phyloP scores from a whole-genome alignment of 371 early-diverging fungal species.

The Conidiobolus incongruus region DNA sequence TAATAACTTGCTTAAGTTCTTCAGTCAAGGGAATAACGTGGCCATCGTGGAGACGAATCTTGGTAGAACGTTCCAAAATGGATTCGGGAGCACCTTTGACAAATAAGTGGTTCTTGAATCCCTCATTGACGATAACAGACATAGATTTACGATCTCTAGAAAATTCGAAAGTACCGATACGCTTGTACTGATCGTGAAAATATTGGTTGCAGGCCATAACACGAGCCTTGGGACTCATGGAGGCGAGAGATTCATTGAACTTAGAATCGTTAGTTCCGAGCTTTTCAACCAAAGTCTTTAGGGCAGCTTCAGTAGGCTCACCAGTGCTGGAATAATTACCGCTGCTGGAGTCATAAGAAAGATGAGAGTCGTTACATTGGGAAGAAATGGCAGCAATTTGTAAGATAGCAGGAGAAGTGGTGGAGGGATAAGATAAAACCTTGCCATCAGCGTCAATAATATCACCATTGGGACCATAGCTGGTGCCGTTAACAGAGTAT shows the following conservation, averaged over 20 bases:
- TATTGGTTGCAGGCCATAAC: constrained; percentile 26
- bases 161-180: constrained; percentile 65
- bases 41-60: constrained; percentile 19
- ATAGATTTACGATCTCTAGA: constrained; percentile 92
- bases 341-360: constrained; percentile 43
- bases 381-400: constrained; percentile 62
- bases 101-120: constrained; percentile 16
- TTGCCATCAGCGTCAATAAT: constrained; percentile 23
- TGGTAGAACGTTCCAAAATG: constrained; percentile 68
- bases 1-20: constrained; percentile 29
- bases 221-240: constrained; percentile 7
- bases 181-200: constrained; percentile 20
- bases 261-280: constrained; percentile 42
- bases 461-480: constrained; percentile 64
- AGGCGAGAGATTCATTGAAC: constrained; percentile 45
- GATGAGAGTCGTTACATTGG: constrained; percentile 79
- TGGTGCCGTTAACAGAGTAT: constrained; percentile 48
- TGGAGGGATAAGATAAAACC: constrained; percentile 18
- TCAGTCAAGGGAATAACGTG: constrained; percentile 37
- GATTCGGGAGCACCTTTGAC: constrained; percentile 93
- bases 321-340: constrained; percentile 34
- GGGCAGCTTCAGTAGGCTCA: constrained; percentile 98
- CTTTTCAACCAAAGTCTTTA: constrained; percentile 83
- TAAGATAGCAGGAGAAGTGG: constrained; percentile 23
- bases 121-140: constrained; percentile 51